These are phyloP conservation scores for Pilasporangium apinafurcum DNA, from an alignment of 352 stramenopile genomes.

Conservation along the genomic window DNA sequence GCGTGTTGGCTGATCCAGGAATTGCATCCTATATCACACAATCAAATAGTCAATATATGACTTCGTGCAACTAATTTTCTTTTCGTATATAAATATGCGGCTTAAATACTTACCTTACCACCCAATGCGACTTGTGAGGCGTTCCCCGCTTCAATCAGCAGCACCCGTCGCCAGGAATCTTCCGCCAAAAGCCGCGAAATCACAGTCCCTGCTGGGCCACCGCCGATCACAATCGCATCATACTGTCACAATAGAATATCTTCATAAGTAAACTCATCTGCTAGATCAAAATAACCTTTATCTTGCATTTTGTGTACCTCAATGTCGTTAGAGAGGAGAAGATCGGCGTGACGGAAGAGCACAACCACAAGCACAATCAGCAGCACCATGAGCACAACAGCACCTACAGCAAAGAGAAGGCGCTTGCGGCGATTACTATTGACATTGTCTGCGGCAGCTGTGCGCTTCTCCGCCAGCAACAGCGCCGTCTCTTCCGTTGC, in stretches of 20 bases:
- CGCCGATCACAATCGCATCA: conserved; percentile 58
- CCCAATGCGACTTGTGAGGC: conserved; percentile 49
- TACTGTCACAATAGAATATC: too few species aligned
- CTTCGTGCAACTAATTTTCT: neutral
- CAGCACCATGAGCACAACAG: neutral
- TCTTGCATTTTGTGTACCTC: too few species aligned
- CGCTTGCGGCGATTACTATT: neutral
- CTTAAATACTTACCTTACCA: conserved; percentile 20
- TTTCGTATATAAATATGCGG: neutral
- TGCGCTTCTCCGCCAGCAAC: too few species aligned
- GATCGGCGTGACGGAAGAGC: too few species aligned
- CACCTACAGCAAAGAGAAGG: neutral
- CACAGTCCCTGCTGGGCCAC: conserved; percentile 49
- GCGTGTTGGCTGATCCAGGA: conserved; percentile 22
- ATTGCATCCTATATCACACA: conserved; percentile 18
- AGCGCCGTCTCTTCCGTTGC: too few species aligned
- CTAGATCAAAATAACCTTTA: too few species aligned
- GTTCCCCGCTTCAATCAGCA: conserved; percentile 61
- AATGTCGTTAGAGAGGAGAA: too few species aligned
- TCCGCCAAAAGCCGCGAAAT: conserved; percentile 47
- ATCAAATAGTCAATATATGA: neutral
- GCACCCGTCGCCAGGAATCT: conserved; percentile 44
- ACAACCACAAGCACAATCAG: too few species aligned
- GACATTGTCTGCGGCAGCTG: too few species aligned
- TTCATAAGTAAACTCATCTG: too few species aligned